Evolutionary conservation across 2,329 filamentous ascomycete species (phyloP).

Genomic region (Zymoseptoria brevis): DNA sequence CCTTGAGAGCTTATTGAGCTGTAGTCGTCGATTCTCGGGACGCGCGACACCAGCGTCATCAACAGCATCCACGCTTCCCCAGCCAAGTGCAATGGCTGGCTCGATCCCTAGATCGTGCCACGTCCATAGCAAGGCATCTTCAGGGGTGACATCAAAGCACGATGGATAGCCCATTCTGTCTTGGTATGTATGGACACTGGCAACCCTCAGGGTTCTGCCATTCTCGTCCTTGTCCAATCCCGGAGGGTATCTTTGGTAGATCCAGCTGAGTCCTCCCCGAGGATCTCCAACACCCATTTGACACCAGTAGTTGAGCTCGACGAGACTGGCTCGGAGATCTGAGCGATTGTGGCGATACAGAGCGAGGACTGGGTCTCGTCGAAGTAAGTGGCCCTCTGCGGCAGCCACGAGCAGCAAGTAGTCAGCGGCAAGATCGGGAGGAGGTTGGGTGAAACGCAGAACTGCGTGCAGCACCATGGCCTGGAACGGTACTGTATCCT

Average conservation of each 20-base stretch:
- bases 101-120: constrained; percentile 60
- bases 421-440: constrained; percentile 63
- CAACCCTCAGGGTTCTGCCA: constrained; percentile 63
- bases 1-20: constrained; percentile 45
- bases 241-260: constrained; percentile 67
- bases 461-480: constrained; percentile 76
- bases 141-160: constrained; percentile 41
- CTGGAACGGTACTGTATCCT: constrained; percentile 67
- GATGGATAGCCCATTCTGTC: constrained; percentile 67
- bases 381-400: constrained; percentile 76
- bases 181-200: constrained; percentile 73
- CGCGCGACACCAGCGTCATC: not conserved
- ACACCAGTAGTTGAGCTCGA: constrained; percentile 91
- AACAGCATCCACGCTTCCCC: constrained; percentile 27
- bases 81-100: constrained; percentile 26
- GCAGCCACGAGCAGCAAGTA: constrained; percentile 76
- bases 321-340: constrained; percentile 74
- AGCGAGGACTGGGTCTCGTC: constrained; percentile 55
- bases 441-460: constrained; percentile 63
- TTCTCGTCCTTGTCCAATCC: constrained; percentile 61
- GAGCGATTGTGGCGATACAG: constrained; percentile 61
- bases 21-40: constrained; percentile 5
- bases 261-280: constrained; percentile 86
- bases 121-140: constrained; percentile 56
- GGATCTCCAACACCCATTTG: constrained; percentile 87